phyloP scores from a whole-genome alignment of 2,329 filamentous ascomycete genomes.

The Aspergillus eucalypticola region DNA sequence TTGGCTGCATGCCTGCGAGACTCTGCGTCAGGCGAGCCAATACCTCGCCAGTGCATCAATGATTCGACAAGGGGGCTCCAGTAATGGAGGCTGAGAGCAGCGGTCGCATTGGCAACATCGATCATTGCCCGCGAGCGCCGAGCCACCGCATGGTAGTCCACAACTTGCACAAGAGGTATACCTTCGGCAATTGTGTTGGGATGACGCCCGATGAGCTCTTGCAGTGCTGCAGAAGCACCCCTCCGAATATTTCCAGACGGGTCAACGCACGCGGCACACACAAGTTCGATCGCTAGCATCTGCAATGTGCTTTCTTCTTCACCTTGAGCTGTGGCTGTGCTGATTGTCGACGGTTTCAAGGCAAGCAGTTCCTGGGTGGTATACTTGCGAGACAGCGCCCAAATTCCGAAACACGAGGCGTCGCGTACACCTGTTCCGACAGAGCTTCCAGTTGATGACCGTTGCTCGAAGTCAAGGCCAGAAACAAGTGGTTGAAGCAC shows the following conservation, averaged over 20 bases:
- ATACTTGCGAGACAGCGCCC: slow-evolving; percentile 87
- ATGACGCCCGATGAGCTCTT: slow-evolving; percentile 91
- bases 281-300: slow-evolving; percentile 75
- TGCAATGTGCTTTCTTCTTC: slow-evolving; percentile 61
- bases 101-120: slow-evolving; percentile 70
- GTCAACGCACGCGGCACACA: slow-evolving; percentile 80
- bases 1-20: slow-evolving; percentile 71
- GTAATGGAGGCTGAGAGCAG: slow-evolving; percentile 63
- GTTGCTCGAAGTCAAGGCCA: slow-evolving; percentile 84
- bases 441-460: slow-evolving; percentile 79
- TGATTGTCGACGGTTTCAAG: slow-evolving; percentile 49
- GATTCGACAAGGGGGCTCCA: slow-evolving; percentile 70
- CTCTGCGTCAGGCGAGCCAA: slow-evolving; percentile 73
- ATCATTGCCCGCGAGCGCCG: slow-evolving; percentile 79
- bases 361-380: slow-evolving; percentile 72
- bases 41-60: slow-evolving; percentile 80
- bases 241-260: slow-evolving; percentile 90
- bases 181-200: slow-evolving; percentile 80
- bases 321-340: slow-evolving; percentile 28
- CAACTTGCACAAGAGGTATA: slow-evolving; percentile 80
- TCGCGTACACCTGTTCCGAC: slow-evolving; percentile 89
- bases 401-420: slow-evolving; percentile 93
- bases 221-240: slow-evolving; percentile 87
- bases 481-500: slow-evolving; percentile 76
- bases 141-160: slow-evolving; percentile 92